Base-by-base conservation (phyloP, 305 asterid genomes). In the Rubia tinctorum region DNA sequence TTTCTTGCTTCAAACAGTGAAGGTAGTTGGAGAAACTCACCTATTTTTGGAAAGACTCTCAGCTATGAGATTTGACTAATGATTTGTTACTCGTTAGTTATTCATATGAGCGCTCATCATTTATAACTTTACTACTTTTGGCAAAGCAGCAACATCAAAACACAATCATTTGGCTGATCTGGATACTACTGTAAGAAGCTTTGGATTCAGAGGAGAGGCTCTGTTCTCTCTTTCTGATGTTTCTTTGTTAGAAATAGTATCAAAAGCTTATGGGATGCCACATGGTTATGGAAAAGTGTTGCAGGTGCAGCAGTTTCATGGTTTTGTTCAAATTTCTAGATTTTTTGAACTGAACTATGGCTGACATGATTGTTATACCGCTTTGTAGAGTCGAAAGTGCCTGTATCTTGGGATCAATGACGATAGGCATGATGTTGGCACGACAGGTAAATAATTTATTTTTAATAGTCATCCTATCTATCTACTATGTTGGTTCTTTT, bases 201-300 rank as follows among this genome's bases (percentile, higher is more conserved):
- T 89, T 60, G 92, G 92, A 68, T 90, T 80, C 70, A 93, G 80
- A 68, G 99, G 98, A 76, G 98, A 92, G 85, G 87, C 98, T 65
- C 85, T 95, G 79, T 80, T 92, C 83, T 95, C 99, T 55, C 88
- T 92, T 83, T 86, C 99, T 80, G 88, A 88, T 49, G 78, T 90
- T 80, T 86, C 99, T 74, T 81, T 89, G 87, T 73, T 95, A 84
- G 99, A 92, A 88, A 85, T 92, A 75, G 79, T 84, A 80, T 84
- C 98, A 30, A 95, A 91, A 88, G 86, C 90, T 65, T 89, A 87
- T 53, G 97, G 97, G 49, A 92, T 83, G 88, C 97, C 98, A 78
- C 87, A 89, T 87, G 99, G 99, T 73, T 95, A 95, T 86, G 91
- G 86, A 74, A 95, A 95, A 84, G 82, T 95, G 69, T 80, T 95